Conservation (phyloP, 1,284 basidiomycete genomes). For the Tilletia indica region DNA sequence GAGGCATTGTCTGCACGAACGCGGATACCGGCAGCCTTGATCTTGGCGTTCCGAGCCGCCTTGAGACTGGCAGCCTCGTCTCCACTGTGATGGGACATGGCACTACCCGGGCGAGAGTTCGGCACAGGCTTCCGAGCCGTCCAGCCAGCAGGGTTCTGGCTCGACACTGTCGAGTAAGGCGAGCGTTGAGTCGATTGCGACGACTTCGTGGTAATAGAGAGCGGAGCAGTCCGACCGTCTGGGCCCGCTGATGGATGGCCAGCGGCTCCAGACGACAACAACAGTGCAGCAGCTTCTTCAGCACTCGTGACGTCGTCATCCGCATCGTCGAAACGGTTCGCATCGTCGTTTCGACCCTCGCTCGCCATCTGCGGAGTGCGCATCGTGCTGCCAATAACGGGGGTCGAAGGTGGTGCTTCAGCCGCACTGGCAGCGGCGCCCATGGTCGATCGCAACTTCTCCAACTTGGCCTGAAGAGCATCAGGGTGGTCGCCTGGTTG, state of each 20-base stretch:
- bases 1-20: slow-evolving; percentile 4
- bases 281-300: slow-evolving; percentile 31
- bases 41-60: slow-evolving; percentile 7
- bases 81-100: slow-evolving; percentile 4
- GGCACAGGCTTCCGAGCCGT: slow-evolving; percentile 1
- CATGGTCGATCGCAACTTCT: slow-evolving; percentile 27
- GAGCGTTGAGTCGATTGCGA: slow-evolving; percentile 24
- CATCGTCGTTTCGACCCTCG: slow-evolving; percentile 27
- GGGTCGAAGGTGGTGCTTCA: slow-evolving; percentile 1
- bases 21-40: slow-evolving; percentile 7
- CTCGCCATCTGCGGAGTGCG: slow-evolving; percentile 14
- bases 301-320: slow-evolving; percentile 60
- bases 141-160: slow-evolving; percentile 3
- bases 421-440: neutral
- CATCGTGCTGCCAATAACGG: neutral
- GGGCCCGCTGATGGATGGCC: slow-evolving; percentile 37
- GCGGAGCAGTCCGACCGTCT: slow-evolving; percentile 47
- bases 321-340: slow-evolving; percentile 62
- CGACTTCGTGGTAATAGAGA: slow-evolving; percentile 34
- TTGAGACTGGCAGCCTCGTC: neutral
- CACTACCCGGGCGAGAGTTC: neutral
- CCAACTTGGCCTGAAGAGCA: slow-evolving; percentile 60
- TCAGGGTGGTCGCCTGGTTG: slow-evolving; percentile 44
- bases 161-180: slow-evolving; percentile 13
- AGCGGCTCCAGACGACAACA: slow-evolving; percentile 9